Base-by-base conservation (phyloP, 345 rosid genomes). In the Syzygium aqueum region DNA sequence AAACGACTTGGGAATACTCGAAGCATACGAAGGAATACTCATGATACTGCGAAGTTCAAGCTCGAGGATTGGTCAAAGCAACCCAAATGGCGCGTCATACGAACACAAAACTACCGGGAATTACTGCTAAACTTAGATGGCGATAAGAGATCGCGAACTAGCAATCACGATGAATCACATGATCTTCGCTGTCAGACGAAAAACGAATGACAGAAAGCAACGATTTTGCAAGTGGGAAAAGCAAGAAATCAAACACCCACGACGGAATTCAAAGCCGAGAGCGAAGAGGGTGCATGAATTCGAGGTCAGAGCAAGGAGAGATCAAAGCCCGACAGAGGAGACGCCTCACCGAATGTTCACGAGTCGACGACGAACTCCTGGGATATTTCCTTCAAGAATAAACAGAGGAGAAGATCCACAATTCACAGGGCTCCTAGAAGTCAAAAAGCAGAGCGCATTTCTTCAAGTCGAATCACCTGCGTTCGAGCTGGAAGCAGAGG, bases 1-100 rank as follows among this genome's bases (percentile, higher is more conserved):
- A 89, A 94, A 96, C 84, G 96, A 88, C 87, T 96, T 95, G 54
- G 95, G 90, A 89, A 91, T 94, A 83, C 89, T 93, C 86, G 94
- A 88, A 53, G 90, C 91, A 63, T 89, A 93, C 50, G 95, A 82
- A 89, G 91, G 92, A 67, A 23, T 92, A 86, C 91, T 96, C 99
- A 97, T 97, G 91, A 86, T 95, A 93, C 83, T 67, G 40, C 51
- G 5, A 25, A 46, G 28, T 54, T 57, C 57, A 50, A 51, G 63
- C 82, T 80, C 88, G 23, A 84, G 85, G 43, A 33, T 73, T 12
- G 49, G 82, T 73, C 40, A 37, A 73, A 37, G 82, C 49, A 19
- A 73, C 82, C 82, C 82, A 73, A 40, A 73, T 19, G 49, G 82
- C 49, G 82, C 82, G 37, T 73, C 82, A 73, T 73, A 40, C 82